These are phyloP conservation scores for Myriosclerotinia duriaeana DNA, from an alignment of 2,329 filamentous ascomycete genomes.

Conservation along the genomic window DNA sequence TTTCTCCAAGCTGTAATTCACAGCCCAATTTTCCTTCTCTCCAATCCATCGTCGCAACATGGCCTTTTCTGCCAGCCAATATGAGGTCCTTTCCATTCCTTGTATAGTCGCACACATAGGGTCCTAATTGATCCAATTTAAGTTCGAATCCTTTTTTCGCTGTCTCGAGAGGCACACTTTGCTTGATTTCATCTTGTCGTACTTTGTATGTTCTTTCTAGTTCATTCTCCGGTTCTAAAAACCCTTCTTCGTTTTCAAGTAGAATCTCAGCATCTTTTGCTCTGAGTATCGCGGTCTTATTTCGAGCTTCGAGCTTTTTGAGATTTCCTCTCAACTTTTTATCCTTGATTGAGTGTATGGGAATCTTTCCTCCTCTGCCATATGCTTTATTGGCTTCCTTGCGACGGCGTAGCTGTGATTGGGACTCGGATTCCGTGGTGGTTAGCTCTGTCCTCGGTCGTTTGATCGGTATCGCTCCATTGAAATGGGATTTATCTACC, in stretches of 20 bases:
- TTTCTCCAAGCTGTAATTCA: constrained; percentile 88
- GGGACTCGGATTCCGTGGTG: constrained; percentile 34
- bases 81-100: constrained; percentile 84
- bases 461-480: constrained; percentile 54
- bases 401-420: constrained; percentile 46
- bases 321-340: constrained; percentile 86
- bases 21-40: constrained; percentile 85
- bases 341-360: constrained; percentile 73
- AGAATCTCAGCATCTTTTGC: constrained; percentile 96
- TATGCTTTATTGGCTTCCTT: constrained; percentile 72
- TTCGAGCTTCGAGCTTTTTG: constrained; percentile 75
- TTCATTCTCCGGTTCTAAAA: constrained; percentile 83
- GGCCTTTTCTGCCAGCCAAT: constrained; percentile 85
- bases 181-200: constrained; percentile 79
- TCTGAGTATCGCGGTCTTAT: constrained; percentile 74
- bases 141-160: constrained; percentile 93
- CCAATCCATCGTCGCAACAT: constrained; percentile 97
- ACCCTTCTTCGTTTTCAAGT: constrained; percentile 80
- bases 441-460: constrained; percentile 52
- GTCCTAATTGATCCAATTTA: constrained; percentile 77
- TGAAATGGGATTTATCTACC: constrained; percentile 42
- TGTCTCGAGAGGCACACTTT: constrained; percentile 74
- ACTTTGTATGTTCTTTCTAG: constrained; percentile 92
- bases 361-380: constrained; percentile 76
- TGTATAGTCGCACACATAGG: constrained; percentile 86